Percentiles rank a stretch among this genome's conserved stretches.
phyloP scores from a whole-genome alignment of 1,284 basidiomycete species.

The Athelia psychrophila region DNA sequence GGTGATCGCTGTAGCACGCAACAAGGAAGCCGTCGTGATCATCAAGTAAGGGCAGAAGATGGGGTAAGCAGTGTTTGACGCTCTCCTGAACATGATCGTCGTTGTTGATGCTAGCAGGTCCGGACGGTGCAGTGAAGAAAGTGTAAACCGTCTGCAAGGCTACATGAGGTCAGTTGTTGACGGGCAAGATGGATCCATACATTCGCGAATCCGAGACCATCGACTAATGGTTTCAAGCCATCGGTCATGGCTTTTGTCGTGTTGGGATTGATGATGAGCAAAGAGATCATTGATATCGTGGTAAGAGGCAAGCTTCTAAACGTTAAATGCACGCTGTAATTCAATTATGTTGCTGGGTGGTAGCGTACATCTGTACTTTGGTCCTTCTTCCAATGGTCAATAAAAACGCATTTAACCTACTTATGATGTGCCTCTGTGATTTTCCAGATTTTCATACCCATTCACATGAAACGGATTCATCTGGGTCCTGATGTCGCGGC shows the following conservation, averaged over 20 bases:
- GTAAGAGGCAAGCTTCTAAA: background rate
- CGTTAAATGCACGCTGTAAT: too few species aligned
- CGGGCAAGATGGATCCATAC: conserved; percentile 15
- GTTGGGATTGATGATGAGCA: conserved; percentile 52
- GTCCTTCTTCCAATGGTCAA: too few species aligned
- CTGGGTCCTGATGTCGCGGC: too few species aligned
- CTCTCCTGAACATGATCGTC: conserved; percentile 34
- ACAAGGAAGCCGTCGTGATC: conserved; percentile 38
- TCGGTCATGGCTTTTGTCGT: conserved; percentile 41
- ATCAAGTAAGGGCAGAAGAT: conserved; percentile 16
- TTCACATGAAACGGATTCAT: too few species aligned
- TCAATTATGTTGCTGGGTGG: too few species aligned
- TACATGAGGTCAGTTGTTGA: conserved; percentile 14
- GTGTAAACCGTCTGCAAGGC: background rate
- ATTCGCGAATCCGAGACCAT: conserved; percentile 15
- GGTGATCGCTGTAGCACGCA: conserved; percentile 50
- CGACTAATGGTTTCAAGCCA: conserved; percentile 34
- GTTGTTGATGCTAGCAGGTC: conserved; percentile 40
- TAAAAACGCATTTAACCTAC: too few species aligned
- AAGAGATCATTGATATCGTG: conserved; percentile 2
- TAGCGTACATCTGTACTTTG: too few species aligned
- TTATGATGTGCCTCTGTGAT: too few species aligned
- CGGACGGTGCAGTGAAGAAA: conserved; percentile 36
- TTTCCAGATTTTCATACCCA: too few species aligned
- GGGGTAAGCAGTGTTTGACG: conserved; percentile 30